Base-by-base conservation (phyloP, 805 yeast genomes). In the Wickerhamiella hasegawae region DNA sequence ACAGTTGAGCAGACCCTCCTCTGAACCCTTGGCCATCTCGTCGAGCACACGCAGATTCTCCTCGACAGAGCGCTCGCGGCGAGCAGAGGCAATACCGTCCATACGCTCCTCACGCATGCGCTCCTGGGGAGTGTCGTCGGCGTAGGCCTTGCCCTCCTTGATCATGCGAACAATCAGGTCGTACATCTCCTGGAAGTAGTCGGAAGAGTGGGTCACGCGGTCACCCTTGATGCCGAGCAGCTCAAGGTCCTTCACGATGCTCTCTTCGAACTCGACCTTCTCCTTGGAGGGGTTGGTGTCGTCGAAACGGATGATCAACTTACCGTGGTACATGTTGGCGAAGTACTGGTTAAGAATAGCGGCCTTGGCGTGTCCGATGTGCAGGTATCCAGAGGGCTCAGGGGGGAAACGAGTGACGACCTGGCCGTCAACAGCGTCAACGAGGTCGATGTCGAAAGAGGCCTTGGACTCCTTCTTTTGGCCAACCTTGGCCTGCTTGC, bases 371-470 rank as follows among this genome's bases (percentile, higher is more conserved):
- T 90, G 99, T 48, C 99, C 99, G 62, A 90, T 90, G 62, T 90
- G 99, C 61, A 90, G 70, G 61, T 85, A 90, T 63, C 99, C 99
- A 63, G 94, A 81, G 41, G 99, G 99, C 66, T 90, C 99, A 45
- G 99, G 99, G 35, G 94, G 98, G 74, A 90, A 90, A 64, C 99
- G 79, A 36, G 98, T 92, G 36, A 92, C 97, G 39, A 90, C 99
- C 60, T 85, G 66, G 45, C 99, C 99, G 39, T 78, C 74, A 51
- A 70, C 74, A 40, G 99, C 99, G 55, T 75, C 92, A 40, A 79
- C 80, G 46, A 90, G 71, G 51, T 82, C 90, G 52, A 90, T 90
- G 56, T 85, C 96, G 48, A 79, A 90, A 59, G 79, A 85, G 43
- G 98, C 97, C 64, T 83, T 82, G 68, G 83, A 92, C 35, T 75